These are phyloP conservation scores for Chloropicon primus DNA, from an alignment of 139 green algal genomes.

Conservation along the genomic window DNA sequence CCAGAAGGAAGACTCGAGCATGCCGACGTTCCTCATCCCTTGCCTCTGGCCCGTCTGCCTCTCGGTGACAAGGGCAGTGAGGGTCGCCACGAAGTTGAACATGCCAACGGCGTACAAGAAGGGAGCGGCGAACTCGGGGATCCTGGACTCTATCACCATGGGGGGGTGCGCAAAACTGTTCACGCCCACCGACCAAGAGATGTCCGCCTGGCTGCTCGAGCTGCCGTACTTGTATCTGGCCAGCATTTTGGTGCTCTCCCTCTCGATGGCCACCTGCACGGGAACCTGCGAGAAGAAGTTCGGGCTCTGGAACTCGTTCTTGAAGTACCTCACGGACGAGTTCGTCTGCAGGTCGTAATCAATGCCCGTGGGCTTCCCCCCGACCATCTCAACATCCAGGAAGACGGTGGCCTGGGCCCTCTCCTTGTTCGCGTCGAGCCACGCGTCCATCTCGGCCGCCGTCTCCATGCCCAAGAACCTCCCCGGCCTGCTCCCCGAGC, in stretches of 20 bases:
- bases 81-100: constrained; percentile 67
- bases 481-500: constrained; percentile 6
- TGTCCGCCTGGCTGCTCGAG: not conserved
- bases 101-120: constrained; percentile 90
- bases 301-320: constrained; percentile 49
- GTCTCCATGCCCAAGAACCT: constrained; percentile 40
- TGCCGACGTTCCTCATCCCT: constrained; percentile 75
- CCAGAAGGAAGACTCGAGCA: constrained; percentile 79
- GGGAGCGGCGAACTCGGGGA: constrained; percentile 47
- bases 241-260: constrained; percentile 36
- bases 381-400: constrained; percentile 24
- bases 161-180: constrained; percentile 64
- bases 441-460: constrained; percentile 39
- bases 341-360: constrained; percentile 75
- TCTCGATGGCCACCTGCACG: constrained; percentile 57
- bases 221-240: not conserved
- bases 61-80: constrained; percentile 54
- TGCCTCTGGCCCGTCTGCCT: constrained; percentile 50
- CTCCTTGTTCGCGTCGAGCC: constrained; percentile 50
- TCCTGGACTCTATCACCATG: constrained; percentile 39
- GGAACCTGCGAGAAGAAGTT: constrained; percentile 61
- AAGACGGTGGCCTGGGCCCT: constrained; percentile 39
- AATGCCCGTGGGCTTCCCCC: constrained; percentile 4
- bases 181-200: constrained; percentile 32
- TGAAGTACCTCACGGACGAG: constrained; percentile 58